Base-by-base conservation (phyloP, 2,329 filamentous ascomycete species). In the Aspergillus sp. region DNA sequence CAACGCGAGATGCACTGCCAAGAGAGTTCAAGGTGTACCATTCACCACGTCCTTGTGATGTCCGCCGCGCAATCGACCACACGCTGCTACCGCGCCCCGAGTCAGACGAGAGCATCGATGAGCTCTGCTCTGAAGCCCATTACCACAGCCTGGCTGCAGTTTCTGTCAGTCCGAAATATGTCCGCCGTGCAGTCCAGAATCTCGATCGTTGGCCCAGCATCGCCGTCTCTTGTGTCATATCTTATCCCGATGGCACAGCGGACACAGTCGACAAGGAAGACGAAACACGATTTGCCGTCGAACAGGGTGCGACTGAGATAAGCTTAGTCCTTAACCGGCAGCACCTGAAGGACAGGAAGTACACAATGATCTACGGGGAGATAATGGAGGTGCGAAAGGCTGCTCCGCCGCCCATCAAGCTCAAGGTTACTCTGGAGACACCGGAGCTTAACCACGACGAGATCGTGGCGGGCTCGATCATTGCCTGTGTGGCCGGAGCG, bases 351-450 rank as follows among this genome's bases (percentile, higher is more conserved):
- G 50, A 62, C 1, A 62, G 65, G 2, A 53, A 71, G 28, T 81
- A 78, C 59, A 62, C 57, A 5, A 62, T 68, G 8, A 73, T 80
- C 42, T 80, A 75, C 63, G 62, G 65, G 19, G 78, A 81, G 56
- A 66, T 82, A 29, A 64, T 68, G 9, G 70, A 73, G 5, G 71
- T 82, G 30, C 73, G 79, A 10, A 63, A 66, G 3, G 70, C 73
- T 26, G 73, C 69, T 32, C 72, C 61, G 1, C 52, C 60, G 4
- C 69, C 70, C 6, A 59, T 68, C 2, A 63, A 69, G 26, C 55
- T 77, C 36, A 82, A 82, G 59, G 72, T 81, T 41, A 82, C 82
- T 51, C 61, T 82, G 44, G 79, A 82, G 58, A 80, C 78, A 5
- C 75, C 74, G 1, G 73, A 78, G 55, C 66, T 82, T 12, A 60